Base-by-base conservation (phyloP, 2,329 filamentous ascomycete genomes). In the Periconia sp. region DNA sequence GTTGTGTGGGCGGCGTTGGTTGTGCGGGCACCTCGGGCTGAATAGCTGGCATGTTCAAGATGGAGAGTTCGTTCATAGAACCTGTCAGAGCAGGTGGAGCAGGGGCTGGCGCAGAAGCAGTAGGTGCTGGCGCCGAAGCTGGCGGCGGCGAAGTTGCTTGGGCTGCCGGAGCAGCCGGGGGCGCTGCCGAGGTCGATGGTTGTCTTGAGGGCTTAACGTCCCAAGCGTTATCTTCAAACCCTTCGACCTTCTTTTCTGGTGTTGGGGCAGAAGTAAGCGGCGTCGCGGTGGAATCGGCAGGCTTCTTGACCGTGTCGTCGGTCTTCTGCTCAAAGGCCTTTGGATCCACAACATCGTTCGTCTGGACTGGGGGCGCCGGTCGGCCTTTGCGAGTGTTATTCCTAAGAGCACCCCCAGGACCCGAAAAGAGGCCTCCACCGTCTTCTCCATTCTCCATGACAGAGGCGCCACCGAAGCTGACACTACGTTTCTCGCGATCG, bases 171-270 rank as follows among this genome's bases (percentile, higher is more conserved):
- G 72, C 49, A 45, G 68, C 52, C 30, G 71, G 48, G 55, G 73
- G 53, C 16, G 77, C 65, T 30, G 72, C 57, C 34, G 73, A 54
- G 46, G 66, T 50, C 31, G 71, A 52, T 3, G 71, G 56, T 40
- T 85, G 81, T 64, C 84, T 87, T 11, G 87, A 82, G 13, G 90
- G 89, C 73, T 96, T 96, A 36, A 96, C 87, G 61, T 95, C 89
- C 94, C 94, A 99, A 7, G 94, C 94, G 74, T 97, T 90, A 63
- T 97, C 94, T 37, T 99, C 94, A 62, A 97, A 97, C 3, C 89
- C 89, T 46, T 78, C 75, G 29, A 71, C 70, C 36, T 75, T 74
- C 46, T 81, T 78, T 25, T 79, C 59, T 25, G 68, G 74, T 25
- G 73, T 67, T 25, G 82, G 75, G 7, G 70, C 71, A 43, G 73